Percentiles rank a stretch among this genome's conserved stretches.
Conservation (phyloP, 2,329 filamentous ascomycete species). For the Ustilaginoidea virens region DNA sequence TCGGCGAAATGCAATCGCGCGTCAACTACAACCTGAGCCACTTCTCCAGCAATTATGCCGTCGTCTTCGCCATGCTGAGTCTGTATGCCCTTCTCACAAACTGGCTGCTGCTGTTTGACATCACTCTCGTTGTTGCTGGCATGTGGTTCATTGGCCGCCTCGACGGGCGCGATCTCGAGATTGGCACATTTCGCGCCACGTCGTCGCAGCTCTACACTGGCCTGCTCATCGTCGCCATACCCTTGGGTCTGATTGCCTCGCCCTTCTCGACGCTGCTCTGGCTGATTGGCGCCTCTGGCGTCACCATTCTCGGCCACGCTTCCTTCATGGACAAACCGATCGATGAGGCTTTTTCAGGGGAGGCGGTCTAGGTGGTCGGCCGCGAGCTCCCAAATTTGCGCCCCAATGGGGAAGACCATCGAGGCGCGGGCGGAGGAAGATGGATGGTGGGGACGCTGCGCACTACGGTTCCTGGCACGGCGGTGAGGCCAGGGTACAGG, state of each 20-base stretch:
- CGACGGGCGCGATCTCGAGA: slow-evolving; percentile 71
- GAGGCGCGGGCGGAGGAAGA: slow-evolving; percentile 62
- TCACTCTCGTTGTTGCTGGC: slow-evolving; percentile 70
- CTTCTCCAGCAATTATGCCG: slow-evolving; percentile 97
- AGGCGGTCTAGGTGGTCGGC: slow-evolving; percentile 99
- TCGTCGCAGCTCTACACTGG: slow-evolving; percentile 89
- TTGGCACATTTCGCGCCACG: slow-evolving; percentile 70
- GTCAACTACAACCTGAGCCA: slow-evolving; percentile 95
- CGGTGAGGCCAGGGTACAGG: slow-evolving; percentile 38
- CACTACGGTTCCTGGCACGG: slow-evolving; percentile 21
- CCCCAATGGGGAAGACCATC: slow-evolving; percentile 99
- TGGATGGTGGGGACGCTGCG: slow-evolving; percentile 32
- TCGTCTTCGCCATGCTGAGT: slow-evolving; percentile 85
- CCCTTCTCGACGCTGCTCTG: slow-evolving; percentile 78
- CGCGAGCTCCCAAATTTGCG: slow-evolving; percentile 92
- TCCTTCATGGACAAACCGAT: slow-evolving; percentile 96
- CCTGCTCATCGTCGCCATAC: slow-evolving; percentile 68
- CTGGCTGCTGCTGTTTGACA: slow-evolving; percentile 74
- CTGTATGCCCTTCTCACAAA: slow-evolving; percentile 93
- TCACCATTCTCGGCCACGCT: slow-evolving; percentile 89
- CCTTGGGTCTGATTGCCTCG: slow-evolving; percentile 71
- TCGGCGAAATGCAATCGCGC: slow-evolving; percentile 74
- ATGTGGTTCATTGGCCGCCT: slow-evolving; percentile 88
- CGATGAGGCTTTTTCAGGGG: slow-evolving; percentile 99
- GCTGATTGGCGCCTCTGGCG: slow-evolving; percentile 89